Evolutionary conservation across 2,329 filamentous ascomycete species (phyloP), one percentile per base, ranked within the genome.

Genomic region (Erysiphe neolycopersici): DNA sequence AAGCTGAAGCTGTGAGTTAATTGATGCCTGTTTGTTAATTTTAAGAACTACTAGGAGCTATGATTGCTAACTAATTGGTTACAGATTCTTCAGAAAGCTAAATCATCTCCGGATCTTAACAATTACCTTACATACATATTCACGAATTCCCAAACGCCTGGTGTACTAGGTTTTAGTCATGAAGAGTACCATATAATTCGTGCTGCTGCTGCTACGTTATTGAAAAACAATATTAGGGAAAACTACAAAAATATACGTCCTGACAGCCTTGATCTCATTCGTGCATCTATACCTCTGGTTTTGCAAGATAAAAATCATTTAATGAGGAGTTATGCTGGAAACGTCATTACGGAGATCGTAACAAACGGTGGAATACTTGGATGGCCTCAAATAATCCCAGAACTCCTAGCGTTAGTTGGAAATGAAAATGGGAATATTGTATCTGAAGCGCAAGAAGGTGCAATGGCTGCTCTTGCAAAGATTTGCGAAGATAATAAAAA

Each of bases 401-500:
- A 93, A 52, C 67, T 98, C 17, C 62, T 95, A 50, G 67, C 73
- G 44, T 68, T 92, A 59, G 72, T 92, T 48, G 70, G 71, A 50
- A 91, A 92, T 59, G 62, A 73, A 45, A 66, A 64, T 39, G 77
- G 79, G 36, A 73, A 77, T 48, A 64, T 75, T 18, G 65, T 81
- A 6, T 63, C 69, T 38, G 71, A 81, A 55, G 76, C 78, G 12
- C 84, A 94, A 57, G 87, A 98, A 59, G 85, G 85, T 47, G 85
- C 83, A 52, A 93, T 95, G 79, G 74, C 80, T 41, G 85, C 89
- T 41, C 67, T 98, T 60, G 66, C 79, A 58, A 95, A 95, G 65
- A 85, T 98, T 48, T 98, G 89, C 61, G 89, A 98, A 61, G 89
- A 98, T 62, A 94, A 92, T 62, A 76, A 73, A 55, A 83, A 79